phyloP scores from a whole-genome alignment of 306 rosid genomes.

The Parietaria judaica region DNA sequence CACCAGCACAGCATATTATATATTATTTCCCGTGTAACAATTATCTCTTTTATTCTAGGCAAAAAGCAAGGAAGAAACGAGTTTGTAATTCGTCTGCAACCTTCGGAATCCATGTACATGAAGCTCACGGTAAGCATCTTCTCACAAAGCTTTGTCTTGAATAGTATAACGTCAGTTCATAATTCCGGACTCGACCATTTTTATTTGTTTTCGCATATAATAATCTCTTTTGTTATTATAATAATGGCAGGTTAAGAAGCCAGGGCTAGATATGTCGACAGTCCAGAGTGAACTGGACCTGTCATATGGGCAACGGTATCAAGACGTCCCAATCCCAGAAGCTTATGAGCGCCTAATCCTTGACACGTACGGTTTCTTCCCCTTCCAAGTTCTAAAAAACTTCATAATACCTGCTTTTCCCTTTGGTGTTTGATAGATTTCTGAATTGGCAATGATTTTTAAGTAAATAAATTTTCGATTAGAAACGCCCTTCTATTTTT shows the following conservation, averaged over 20 bases:
- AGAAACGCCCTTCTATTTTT: too few species aligned
- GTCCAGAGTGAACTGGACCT: constrained; percentile 89
- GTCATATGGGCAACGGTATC: constrained; percentile 87
- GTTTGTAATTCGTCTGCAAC: constrained; percentile 80
- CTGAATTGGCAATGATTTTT: too few species aligned
- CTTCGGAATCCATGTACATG: constrained; percentile 86
- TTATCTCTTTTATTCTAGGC: constrained; percentile 40
- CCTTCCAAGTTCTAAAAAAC: not conserved
- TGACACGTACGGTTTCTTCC: constrained; percentile 62
- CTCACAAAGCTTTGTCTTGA: not conserved
- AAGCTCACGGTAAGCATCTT: constrained; percentile 53
- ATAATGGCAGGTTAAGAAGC: constrained; percentile 71
- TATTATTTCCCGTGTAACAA: not conserved
- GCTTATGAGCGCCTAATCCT: constrained; percentile 97
- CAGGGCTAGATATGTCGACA: constrained; percentile 88
- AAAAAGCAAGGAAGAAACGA: constrained; percentile 87
- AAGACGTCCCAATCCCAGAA: constrained; percentile 72
- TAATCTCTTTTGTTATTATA: too few species aligned
- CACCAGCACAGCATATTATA: not conserved
- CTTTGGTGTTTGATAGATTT: not conserved
- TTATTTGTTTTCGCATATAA: too few species aligned
- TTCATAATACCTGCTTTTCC: not conserved
- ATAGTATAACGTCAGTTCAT: too few species aligned
- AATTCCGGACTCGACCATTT: too few species aligned
- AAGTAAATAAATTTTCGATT: too few species aligned